Percentiles rank a stretch among this genome's conserved stretches.
These are phyloP conservation scores for Trichoderma asperellum DNA, from an alignment of 2,329 filamentous ascomycete genomes.

Conservation along the genomic window DNA sequence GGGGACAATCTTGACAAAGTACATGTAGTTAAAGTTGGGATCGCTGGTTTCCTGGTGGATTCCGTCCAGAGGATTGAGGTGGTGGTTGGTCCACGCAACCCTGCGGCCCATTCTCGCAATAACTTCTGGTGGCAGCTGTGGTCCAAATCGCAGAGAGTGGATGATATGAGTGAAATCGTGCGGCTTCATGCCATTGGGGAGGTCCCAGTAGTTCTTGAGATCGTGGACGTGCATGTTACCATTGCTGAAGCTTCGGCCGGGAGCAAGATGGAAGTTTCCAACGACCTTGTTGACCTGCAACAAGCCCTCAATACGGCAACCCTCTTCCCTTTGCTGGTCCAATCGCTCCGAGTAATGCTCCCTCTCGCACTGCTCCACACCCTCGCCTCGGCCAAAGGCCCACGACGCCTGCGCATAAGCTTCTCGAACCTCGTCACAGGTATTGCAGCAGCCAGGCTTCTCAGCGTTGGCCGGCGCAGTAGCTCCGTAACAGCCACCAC, in stretches of 20 bases:
- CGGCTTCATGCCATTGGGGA: conserved; percentile 61
- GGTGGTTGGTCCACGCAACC: conserved; percentile 80
- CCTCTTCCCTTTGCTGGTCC: conserved; percentile 85
- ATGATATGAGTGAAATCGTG: conserved; percentile 91
- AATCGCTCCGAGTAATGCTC: conserved; percentile 92
- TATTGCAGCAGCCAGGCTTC: conserved; percentile 94
- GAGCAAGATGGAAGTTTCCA: conserved; percentile 97
- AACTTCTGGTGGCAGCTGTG: conserved; percentile 78
- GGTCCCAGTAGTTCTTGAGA: conserved; percentile 90
- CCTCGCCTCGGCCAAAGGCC: conserved; percentile 91
- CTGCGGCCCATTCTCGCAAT: conserved; percentile 59
- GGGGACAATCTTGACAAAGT: conserved; percentile 97
- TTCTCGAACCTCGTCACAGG: conserved; percentile 93
- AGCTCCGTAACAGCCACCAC: conserved; percentile 90
- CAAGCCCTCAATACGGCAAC: conserved; percentile 89
- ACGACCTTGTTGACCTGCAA: conserved; percentile 98
- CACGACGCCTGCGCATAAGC: conserved; percentile 88
- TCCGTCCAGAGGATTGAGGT: conserved; percentile 87
- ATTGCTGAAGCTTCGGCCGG: conserved; percentile 92
- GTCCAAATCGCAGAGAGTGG: conserved; percentile 89
- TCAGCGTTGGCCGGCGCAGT: conserved; percentile 68
- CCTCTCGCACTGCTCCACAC: conserved; percentile 91
- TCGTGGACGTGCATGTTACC: conserved; percentile 98
- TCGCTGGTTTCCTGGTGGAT: conserved; percentile 78
- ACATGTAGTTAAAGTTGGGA: conserved; percentile 94